Percentiles rank a stretch among this genome's conserved stretches.
phyloP scores from a whole-genome alignment of 345 rosid genomes.

The Eucalyptus pumila region DNA sequence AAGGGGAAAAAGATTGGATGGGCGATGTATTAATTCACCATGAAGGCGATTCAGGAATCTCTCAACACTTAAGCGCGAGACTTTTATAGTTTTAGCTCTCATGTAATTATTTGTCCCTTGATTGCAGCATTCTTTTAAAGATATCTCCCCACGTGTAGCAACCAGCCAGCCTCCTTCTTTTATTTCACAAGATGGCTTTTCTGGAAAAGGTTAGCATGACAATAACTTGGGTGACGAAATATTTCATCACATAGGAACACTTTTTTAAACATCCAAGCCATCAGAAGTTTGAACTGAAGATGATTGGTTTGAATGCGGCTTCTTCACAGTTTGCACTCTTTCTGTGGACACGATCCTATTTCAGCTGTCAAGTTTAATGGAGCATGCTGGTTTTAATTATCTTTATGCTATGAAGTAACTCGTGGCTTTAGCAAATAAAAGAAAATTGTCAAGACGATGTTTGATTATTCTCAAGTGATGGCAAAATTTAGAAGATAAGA shows the following conservation, averaged over 20 bases:
- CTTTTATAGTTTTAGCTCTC: background rate
- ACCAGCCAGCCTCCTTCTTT: background rate
- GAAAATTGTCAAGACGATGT: background rate
- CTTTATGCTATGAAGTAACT: background rate
- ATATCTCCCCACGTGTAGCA: background rate
- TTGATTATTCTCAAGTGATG: background rate
- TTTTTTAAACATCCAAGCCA: background rate
- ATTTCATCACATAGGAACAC: background rate
- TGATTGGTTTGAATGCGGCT: background rate
- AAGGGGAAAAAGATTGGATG: background rate
- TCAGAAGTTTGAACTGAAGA: background rate
- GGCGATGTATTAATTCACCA: background rate
- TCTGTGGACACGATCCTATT: background rate
- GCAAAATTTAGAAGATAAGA: background rate
- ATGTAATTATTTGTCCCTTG: background rate
- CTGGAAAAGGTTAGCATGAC: background rate
- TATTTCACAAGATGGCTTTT: background rate
- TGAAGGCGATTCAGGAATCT: background rate
- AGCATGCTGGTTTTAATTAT: background rate
- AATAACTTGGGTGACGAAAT: background rate
- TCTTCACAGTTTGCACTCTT: background rate
- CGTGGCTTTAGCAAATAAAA: background rate
- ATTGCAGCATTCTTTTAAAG: background rate
- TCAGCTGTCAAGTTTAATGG: background rate
- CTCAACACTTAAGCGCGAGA: background rate